Conservation (phyloP, 2,329 filamentous ascomycete species). For the Verticillium dahliae region DNA sequence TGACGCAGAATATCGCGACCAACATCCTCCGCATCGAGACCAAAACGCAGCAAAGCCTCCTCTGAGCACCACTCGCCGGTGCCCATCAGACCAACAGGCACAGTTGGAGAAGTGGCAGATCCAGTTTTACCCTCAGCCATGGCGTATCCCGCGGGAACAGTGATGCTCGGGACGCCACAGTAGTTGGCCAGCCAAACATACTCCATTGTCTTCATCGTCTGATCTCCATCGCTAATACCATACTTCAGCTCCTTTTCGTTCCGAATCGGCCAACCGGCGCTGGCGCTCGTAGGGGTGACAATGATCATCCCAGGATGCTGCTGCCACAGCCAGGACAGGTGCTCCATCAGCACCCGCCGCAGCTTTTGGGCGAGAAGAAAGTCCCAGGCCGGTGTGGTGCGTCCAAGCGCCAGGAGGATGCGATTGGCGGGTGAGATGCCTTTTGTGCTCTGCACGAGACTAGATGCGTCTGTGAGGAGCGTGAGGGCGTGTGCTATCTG, state of each 20-base stretch:
- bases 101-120: constrained; percentile 17
- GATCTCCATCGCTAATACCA: constrained; percentile 39
- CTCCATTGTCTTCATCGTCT: constrained; percentile 38
- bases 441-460: constrained; percentile 36
- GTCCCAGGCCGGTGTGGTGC: constrained; percentile 57
- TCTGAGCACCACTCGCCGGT: constrained; percentile 49
- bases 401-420: constrained; percentile 58
- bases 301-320: constrained; percentile 63
- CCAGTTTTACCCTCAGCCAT: constrained; percentile 25
- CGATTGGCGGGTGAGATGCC: constrained; percentile 56
- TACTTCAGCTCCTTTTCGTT: constrained; percentile 25
- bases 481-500: constrained; percentile 69
- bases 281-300: constrained; percentile 59
- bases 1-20: constrained; percentile 23
- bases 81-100: constrained; percentile 49
- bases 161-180: constrained; percentile 39
- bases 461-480: constrained; percentile 57
- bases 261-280: constrained; percentile 37
- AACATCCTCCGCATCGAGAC: constrained; percentile 35
- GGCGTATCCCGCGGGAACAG: constrained; percentile 37
- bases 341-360: constrained; percentile 62
- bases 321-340: constrained; percentile 61
- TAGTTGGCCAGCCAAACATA: constrained; percentile 47
- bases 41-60: constrained; percentile 40
- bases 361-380: constrained; percentile 65